Evolutionary conservation across 441 rosid genomes (phyloP).

Genomic region (Hura crepitans): DNA sequence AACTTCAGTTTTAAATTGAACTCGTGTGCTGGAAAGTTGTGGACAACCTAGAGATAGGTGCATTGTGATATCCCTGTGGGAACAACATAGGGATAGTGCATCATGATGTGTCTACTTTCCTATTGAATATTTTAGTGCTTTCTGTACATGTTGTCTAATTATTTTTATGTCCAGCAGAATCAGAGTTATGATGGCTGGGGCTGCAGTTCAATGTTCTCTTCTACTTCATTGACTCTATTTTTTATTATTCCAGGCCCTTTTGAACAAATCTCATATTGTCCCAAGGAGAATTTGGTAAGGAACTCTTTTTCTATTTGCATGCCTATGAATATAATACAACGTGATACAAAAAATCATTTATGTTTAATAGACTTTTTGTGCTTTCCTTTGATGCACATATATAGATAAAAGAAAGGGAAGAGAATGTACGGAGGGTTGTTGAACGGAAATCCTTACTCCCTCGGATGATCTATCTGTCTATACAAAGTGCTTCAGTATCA

Average conservation of each 20-base stretch:
- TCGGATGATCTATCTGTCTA: constrained; percentile 74
- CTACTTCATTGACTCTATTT: neutral
- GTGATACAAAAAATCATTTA: neutral
- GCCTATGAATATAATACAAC: neutral
- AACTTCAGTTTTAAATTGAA: neutral
- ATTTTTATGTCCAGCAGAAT: neutral
- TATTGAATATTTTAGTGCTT: neutral
- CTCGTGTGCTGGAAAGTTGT: constrained; percentile 9
- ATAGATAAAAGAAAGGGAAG: constrained; percentile 71
- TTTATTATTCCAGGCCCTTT: constrained; percentile 71
- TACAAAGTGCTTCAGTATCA: constrained; percentile 60
- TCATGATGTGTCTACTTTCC: neutral
- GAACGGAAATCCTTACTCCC: constrained; percentile 85
- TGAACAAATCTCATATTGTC: constrained; percentile 69
- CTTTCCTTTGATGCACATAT: constrained; percentile 14
- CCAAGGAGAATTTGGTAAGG: constrained; percentile 63
- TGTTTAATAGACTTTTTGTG: neutral
- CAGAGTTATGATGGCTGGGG: neutral
- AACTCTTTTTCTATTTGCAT: constrained; percentile 9
- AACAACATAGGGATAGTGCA: neutral
- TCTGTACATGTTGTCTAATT: neutral
- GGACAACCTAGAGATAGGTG: neutral
- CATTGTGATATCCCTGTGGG: neutral
- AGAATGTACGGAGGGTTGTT: constrained; percentile 42
- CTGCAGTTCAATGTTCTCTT: constrained; percentile 18